Evolutionary conservation across 2,329 filamentous ascomycete species (phyloP).

Genomic region (Monilinia vaccinii-corymbosi): DNA sequence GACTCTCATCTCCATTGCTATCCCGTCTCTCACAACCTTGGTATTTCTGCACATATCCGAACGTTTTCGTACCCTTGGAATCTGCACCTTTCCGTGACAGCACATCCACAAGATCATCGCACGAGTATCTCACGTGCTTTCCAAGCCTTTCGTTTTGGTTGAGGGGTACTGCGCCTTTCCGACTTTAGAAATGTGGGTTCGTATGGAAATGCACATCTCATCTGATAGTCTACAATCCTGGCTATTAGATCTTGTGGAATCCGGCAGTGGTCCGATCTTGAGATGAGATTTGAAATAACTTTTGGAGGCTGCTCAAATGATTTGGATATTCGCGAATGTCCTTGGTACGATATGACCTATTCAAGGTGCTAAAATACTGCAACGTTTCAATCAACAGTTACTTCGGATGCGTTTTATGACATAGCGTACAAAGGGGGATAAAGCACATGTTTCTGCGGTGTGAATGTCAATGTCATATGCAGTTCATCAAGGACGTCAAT

Average conservation of each 20-base stretch:
- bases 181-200: not conserved
- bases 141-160: not conserved
- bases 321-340: not conserved
- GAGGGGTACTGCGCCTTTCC: conserved; percentile 5
- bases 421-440: not conserved
- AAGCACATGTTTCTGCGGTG: conserved; percentile 1
- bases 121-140: conserved; percentile 6
- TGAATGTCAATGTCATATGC: conserved; percentile 4
- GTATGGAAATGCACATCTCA: conserved; percentile 1
- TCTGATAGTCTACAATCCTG: not conserved
- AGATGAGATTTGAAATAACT: not conserved
- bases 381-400: conserved; percentile 3
- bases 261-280: not conserved
- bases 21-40: not conserved
- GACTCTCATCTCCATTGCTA: not conserved
- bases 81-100: conserved; percentile 7
- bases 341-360: not conserved
- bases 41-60: not conserved
- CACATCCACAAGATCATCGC: conserved; percentile 1
- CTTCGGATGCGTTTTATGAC: conserved; percentile 1
- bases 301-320: not conserved
- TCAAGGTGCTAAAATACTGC: not conserved
- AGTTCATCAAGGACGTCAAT: not conserved
- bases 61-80: conserved; percentile 7
- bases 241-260: not conserved